A percentile compares a stretch with the other conserved stretches of the same genome.
Conservation (phyloP, 768 basidiomycete species). For the Hericium erinaceus region DNA sequence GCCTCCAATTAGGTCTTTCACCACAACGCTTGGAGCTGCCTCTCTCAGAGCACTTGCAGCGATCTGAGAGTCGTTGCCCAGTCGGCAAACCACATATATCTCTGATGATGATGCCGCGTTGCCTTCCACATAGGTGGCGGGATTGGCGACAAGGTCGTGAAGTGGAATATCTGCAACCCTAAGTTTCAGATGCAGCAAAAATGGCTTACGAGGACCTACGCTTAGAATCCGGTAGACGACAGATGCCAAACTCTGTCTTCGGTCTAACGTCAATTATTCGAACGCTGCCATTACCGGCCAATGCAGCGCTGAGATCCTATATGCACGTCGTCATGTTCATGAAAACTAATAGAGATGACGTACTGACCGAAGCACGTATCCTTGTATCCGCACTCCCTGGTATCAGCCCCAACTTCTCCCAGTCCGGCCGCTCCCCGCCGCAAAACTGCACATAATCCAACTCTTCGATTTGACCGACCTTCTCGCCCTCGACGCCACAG, state of each 20-base stretch:
- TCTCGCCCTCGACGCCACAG: slow-evolving; percentile 51
- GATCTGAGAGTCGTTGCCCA: slow-evolving; percentile 91
- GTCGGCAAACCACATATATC: slow-evolving; percentile 65
- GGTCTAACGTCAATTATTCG: slow-evolving; percentile 74
- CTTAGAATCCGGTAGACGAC: slow-evolving; percentile 60
- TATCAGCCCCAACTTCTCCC: slow-evolving; percentile 45
- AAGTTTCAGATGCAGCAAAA: slow-evolving; percentile 2
- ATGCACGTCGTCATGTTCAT: background rate
- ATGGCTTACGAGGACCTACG: slow-evolving; percentile 39
- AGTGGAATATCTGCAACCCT: slow-evolving; percentile 61
- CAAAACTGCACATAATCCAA: slow-evolving; percentile 85
- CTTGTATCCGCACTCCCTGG: slow-evolving; percentile 10
- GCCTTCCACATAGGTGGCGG: slow-evolving; percentile 31
- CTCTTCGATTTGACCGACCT: slow-evolving; percentile 36
- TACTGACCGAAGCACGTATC: slow-evolving; percentile 25
- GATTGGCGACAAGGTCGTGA: slow-evolving; percentile 50
- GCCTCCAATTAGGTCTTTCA: slow-evolving; percentile 76
- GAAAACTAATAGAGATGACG: background rate
- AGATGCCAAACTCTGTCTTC: slow-evolving; percentile 76
- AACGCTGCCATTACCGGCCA: slow-evolving; percentile 22
- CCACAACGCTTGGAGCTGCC: slow-evolving; percentile 22
- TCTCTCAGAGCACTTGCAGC: slow-evolving; percentile 59
- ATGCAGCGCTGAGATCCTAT: slow-evolving; percentile 38
- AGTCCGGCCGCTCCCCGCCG: slow-evolving; percentile 62
- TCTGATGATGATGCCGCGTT: background rate